Conservation (phyloP, 495 filamentous ascomycete species). For the Talaromyces trachyspermus region DNA sequence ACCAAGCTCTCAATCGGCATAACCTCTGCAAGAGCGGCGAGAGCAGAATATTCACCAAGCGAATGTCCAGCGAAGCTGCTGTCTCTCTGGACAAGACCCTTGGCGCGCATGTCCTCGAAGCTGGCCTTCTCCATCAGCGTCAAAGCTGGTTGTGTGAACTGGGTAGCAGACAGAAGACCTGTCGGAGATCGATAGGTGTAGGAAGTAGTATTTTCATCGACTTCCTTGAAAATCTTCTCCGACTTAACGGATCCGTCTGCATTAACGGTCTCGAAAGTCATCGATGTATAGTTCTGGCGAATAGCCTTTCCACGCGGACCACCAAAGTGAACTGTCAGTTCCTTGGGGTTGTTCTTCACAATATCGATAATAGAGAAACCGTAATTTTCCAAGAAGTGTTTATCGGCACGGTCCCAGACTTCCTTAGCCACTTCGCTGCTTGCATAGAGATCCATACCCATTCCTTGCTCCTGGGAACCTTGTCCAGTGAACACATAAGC, state of each 20-base stretch:
- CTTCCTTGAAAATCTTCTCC: constrained; percentile 98
- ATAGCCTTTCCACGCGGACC: constrained; percentile 95
- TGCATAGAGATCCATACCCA: constrained; percentile 98
- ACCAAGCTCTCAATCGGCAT: constrained; percentile 99
- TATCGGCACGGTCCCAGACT: constrained; percentile 97
- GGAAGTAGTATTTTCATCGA: constrained; percentile 80
- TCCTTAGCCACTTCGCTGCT: constrained; percentile 90
- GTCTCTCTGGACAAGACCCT: constrained; percentile 91
- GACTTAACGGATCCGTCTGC: constrained; percentile 89
- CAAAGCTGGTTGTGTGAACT: constrained; percentile 95
- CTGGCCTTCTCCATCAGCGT: constrained; percentile 99
- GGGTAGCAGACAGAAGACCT: constrained; percentile 91
- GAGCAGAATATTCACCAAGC: constrained; percentile 93
- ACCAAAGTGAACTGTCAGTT: constrained; percentile 97
- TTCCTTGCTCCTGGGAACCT: constrained; percentile 95
- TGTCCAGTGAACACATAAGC: constrained; percentile 98
- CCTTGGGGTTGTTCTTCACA: constrained; percentile 98
- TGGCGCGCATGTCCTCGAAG: constrained; percentile 97
- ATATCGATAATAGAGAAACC: constrained; percentile 97
- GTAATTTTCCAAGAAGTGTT: constrained; percentile 98
- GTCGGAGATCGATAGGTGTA: constrained; percentile 97
- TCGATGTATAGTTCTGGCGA: constrained; percentile 97
- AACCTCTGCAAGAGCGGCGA: constrained; percentile 94
- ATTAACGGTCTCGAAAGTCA: constrained; percentile 96
- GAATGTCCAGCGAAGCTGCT: constrained; percentile 98